Conservation (phyloP, 225 moss, liverwort and hornwort genomes). For the Sphagnum tenellum region DNA sequence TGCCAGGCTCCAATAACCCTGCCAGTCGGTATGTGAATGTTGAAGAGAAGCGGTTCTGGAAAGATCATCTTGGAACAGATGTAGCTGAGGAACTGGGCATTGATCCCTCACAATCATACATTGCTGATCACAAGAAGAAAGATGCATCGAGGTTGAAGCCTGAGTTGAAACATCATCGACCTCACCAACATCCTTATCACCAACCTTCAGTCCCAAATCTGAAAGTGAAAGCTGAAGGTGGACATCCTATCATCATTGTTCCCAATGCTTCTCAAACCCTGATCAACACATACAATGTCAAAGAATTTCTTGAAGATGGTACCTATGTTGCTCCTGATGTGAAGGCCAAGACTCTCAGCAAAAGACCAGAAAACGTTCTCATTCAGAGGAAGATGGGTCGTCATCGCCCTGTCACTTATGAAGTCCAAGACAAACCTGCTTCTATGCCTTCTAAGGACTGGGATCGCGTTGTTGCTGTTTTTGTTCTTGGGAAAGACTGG, state of each 20-base stretch:
- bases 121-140: slow-evolving; percentile 74
- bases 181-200: slow-evolving; percentile 58
- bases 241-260: slow-evolving; percentile 91
- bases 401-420: slow-evolving; percentile 81
- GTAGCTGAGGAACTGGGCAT: slow-evolving; percentile 96
- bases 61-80: slow-evolving; percentile 92
- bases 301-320: slow-evolving; percentile 90
- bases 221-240: slow-evolving; percentile 56
- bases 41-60: slow-evolving; percentile 98
- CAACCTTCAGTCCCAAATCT: slow-evolving; percentile 32
- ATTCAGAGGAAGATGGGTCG: slow-evolving; percentile 90
- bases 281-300: slow-evolving; percentile 89
- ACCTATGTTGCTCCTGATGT: slow-evolving; percentile 70
- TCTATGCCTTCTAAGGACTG: slow-evolving; percentile 83
- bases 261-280: slow-evolving; percentile 97
- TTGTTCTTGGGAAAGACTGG: slow-evolving; percentile 98
- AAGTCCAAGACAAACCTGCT: slow-evolving; percentile 78
- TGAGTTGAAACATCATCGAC: slow-evolving; percentile 58
- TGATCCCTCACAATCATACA: slow-evolving; percentile 91
- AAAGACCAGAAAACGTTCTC: slow-evolving; percentile 70
- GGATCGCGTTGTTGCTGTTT: slow-evolving; percentile 93
- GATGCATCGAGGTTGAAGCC: slow-evolving; percentile 47
- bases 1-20: slow-evolving; percentile 28
- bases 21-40: slow-evolving; percentile 74
- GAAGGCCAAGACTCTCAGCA: slow-evolving; percentile 57